Evolutionary conservation across 805 yeast genomes (phyloP).

Genomic region (Candida andamanensis): DNA sequence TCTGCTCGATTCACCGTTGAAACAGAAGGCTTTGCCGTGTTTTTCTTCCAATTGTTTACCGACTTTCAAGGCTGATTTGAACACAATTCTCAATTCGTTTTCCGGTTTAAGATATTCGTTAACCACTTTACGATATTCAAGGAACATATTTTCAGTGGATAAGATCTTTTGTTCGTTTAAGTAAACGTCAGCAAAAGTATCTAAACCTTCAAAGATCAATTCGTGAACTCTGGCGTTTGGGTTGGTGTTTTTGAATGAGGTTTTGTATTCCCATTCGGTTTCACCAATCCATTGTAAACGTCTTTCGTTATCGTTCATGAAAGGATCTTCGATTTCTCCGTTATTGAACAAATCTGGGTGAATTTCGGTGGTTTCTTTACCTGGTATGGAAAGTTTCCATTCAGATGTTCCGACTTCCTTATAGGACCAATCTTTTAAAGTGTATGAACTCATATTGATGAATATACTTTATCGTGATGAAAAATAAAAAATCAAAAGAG

Average conservation of each 20-base stretch:
- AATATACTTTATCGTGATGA: neutral
- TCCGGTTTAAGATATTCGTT: conserved; percentile 7
- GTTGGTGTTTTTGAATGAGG: conserved; percentile 12
- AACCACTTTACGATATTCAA: conserved; percentile 26
- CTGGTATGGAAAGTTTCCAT: conserved; percentile 10
- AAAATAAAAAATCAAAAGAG: too few relatives aligned
- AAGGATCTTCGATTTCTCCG: conserved; percentile 42
- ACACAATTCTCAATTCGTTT: conserved; percentile 31
- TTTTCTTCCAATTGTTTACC: conserved; percentile 29
- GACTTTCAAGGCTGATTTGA: conserved; percentile 32
- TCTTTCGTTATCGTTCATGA: conserved; percentile 37
- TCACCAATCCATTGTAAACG: conserved; percentile 48
- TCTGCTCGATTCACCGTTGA: conserved; percentile 42
- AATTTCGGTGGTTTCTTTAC: conserved; percentile 22
- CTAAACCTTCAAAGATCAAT: conserved; percentile 40
- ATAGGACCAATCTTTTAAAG: conserved; percentile 11
- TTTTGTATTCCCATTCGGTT: conserved; percentile 44
- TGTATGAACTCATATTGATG: conserved; percentile 1
- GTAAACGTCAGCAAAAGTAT: conserved; percentile 37
- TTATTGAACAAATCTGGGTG: conserved; percentile 37
- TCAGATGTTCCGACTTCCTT: conserved; percentile 6
- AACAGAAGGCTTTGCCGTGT: conserved; percentile 24
- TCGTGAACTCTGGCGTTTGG: conserved; percentile 11
- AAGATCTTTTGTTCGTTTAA: conserved; percentile 34
- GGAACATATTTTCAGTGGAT: conserved; percentile 42